Percentiles rank a stretch among this genome's conserved stretches.
These are phyloP conservation scores for Neopestalotiopsis rosae DNA, from an alignment of 2,329 filamentous ascomycete species.

Conservation along the genomic window DNA sequence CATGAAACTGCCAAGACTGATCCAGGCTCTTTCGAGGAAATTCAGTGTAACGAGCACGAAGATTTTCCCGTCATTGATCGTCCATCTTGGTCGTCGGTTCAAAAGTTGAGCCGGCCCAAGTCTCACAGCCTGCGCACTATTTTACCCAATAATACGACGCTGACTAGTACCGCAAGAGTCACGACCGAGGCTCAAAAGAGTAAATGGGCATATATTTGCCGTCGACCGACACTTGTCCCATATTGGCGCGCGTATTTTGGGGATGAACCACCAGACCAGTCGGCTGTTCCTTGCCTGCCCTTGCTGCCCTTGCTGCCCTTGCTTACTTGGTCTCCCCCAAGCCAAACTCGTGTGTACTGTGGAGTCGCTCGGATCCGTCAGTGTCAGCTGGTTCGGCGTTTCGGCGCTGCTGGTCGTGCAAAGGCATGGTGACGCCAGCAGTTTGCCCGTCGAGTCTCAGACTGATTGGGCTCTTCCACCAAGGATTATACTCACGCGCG, in stretches of 20 bases:
- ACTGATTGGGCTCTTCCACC: slow-evolving; percentile 10
- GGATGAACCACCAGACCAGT: not conserved
- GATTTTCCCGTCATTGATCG: not conserved
- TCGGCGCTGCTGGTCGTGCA: not conserved
- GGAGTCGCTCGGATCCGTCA: not conserved
- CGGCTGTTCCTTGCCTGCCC: not conserved
- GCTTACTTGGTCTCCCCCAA: no score
- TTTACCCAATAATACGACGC: not conserved
- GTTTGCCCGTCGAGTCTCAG: not conserved
- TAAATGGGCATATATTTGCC: not conserved
- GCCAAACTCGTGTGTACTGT: not conserved
- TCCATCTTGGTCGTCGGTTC: not conserved
- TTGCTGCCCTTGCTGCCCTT: no score
- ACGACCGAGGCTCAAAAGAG: not conserved
- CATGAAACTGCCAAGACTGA: not conserved
- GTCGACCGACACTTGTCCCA: not conserved
- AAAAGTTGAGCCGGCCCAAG: not conserved
- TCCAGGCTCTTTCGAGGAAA: not conserved
- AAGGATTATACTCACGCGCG: not conserved
- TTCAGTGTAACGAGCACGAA: slow-evolving; percentile 1
- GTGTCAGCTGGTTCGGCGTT: not conserved
- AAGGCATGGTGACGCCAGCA: not conserved
- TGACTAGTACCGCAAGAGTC: not conserved
- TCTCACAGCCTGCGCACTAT: not conserved
- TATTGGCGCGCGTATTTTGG: no score